Conservation (phyloP, 164 flowering plant species). For the Cinnamomum chago region DNA sequence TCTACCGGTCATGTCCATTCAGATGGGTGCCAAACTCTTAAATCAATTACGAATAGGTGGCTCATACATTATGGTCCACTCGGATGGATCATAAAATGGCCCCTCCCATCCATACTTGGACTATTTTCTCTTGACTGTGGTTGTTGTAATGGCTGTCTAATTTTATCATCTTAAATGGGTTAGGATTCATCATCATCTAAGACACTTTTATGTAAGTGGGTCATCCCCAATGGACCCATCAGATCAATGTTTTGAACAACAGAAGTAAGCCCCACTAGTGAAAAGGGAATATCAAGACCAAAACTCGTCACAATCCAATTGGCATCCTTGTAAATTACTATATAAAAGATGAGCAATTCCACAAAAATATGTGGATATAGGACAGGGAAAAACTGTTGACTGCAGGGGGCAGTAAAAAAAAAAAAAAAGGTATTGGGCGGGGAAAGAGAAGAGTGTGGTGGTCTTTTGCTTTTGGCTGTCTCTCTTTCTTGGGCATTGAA, state of each 20-base stretch:
- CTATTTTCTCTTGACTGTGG: neutral
- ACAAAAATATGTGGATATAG: neutral
- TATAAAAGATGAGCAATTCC: neutral
- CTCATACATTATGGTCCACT: neutral
- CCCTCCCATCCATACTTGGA: no score
- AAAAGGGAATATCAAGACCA: neutral
- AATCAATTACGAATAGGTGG: neutral
- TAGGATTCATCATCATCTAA: neutral
- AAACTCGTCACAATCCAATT: no score
- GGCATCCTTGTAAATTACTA: neutral
- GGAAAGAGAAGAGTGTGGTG: neutral
- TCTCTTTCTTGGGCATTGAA: slow-evolving; percentile 4
- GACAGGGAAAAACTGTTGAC: neutral
- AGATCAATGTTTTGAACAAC: neutral
- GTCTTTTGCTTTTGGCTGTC: neutral
- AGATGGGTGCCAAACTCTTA: no score
- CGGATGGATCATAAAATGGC: no score
- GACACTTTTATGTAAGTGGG: neutral
- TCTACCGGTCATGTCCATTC: no score
- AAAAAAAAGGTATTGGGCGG: neutral
- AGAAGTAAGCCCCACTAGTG: neutral
- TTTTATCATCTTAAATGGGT: no score
- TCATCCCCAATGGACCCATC: neutral
- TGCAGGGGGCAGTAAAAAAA: neutral
- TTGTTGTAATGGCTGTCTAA: neutral